Evolutionary conservation across 2,329 filamentous ascomycete genomes (phyloP).

Genomic region (Fusarium sp.): DNA sequence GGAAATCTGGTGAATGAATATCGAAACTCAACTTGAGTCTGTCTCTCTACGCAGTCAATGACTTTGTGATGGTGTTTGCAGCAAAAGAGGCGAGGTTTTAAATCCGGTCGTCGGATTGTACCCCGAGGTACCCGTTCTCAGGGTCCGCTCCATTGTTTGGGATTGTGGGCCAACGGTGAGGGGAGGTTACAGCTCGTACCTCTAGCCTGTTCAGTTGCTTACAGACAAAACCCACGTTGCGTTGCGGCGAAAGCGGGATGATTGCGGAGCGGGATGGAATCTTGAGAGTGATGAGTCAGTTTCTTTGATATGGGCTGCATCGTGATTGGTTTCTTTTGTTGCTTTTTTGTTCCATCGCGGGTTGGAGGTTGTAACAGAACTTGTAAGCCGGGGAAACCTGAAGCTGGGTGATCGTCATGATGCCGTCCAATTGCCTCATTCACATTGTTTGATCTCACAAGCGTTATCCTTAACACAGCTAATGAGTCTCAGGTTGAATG

Average conservation of each 20-base stretch:
- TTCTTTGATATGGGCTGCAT: background rate
- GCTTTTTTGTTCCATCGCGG: background rate
- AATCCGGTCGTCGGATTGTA: conserved; percentile 21
- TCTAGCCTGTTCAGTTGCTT: background rate
- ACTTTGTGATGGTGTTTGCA: conserved; percentile 1
- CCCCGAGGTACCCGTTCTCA: conserved; percentile 27
- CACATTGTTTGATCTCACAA: background rate
- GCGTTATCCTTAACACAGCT: background rate
- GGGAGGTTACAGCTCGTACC: conserved; percentile 19
- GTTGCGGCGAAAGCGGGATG: conserved; percentile 33
- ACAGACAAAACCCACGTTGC: background rate
- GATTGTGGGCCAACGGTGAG: conserved; percentile 32
- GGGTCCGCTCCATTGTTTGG: background rate
- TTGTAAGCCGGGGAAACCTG: conserved; percentile 13
- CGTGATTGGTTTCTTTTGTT: conserved; percentile 26
- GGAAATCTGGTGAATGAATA: background rate
- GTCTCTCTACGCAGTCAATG: background rate
- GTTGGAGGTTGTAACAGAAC: background rate
- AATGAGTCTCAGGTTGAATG: background rate
- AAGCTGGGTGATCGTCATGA: conserved; percentile 26
- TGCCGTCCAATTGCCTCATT: conserved; percentile 27
- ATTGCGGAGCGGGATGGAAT: conserved; percentile 21
- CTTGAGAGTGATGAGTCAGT: conserved; percentile 28
- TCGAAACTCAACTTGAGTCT: background rate
- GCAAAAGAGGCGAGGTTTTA: conserved; percentile 19